Percentiles rank a stretch among this genome's conserved stretches.
phyloP scores from a whole-genome alignment of 2,329 filamentous ascomycete species.

The Phialocephala sp. region DNA sequence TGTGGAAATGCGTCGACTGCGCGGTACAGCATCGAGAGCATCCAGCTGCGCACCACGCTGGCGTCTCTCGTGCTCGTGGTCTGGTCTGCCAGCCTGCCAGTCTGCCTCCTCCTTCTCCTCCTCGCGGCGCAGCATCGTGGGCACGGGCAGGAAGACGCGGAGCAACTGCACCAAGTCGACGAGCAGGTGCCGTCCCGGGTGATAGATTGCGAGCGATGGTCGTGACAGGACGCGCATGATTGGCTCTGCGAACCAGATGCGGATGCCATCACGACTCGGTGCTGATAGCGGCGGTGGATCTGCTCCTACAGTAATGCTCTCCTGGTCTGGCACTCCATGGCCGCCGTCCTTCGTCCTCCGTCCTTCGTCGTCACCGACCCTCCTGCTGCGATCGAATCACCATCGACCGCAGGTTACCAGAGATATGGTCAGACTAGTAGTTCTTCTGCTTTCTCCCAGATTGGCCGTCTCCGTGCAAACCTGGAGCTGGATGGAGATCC shows the following conservation, averaged over 20 bases:
- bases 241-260: conserved; percentile 5
- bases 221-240: not conserved
- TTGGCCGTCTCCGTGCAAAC: not conserved
- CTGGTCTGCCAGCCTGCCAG: no score
- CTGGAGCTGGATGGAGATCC: not conserved
- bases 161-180: not conserved
- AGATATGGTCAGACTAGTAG: not conserved
- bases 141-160: not conserved
- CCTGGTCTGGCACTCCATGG: conserved; percentile 1
- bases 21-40: no score
- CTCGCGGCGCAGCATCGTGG: conserved; percentile 8
- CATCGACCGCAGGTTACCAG: not conserved
- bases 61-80: not conserved
- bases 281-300: conserved; percentile 17
- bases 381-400: not conserved
- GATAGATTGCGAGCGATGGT: conserved; percentile 11
- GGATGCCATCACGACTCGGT: conserved; percentile 16
- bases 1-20: conserved; percentile 12
- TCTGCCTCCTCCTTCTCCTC: not conserved
- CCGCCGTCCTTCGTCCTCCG: not conserved
- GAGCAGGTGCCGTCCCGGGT: not conserved
- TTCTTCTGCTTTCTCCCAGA: not conserved
- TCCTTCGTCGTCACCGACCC: not conserved
- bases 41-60: not conserved
- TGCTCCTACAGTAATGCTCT: conserved; percentile 2